phyloP scores from a whole-genome alignment of 495 filamentous ascomycete species.

The Podospora anserina region DNA sequence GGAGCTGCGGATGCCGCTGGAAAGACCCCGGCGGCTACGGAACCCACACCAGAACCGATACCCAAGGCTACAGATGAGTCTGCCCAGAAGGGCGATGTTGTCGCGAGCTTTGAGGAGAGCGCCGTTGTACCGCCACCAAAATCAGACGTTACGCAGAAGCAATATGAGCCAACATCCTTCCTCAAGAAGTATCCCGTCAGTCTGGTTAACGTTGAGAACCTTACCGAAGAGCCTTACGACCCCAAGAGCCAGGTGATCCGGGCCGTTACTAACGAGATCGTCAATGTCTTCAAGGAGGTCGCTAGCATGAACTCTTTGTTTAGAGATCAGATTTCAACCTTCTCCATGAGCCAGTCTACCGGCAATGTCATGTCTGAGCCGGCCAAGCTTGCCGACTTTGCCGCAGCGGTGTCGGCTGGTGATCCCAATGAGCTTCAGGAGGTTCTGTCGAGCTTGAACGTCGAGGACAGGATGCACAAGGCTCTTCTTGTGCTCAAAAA shows the following conservation, averaged over 20 bases:
- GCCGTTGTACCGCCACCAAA: conserved; percentile 44
- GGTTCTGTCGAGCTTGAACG: conserved; percentile 81
- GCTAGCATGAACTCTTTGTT: conserved; percentile 92
- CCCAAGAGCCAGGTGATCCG: conserved; percentile 81
- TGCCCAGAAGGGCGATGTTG: conserved; percentile 77
- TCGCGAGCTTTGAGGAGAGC: conserved; percentile 93
- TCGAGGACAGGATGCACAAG: conserved; percentile 87
- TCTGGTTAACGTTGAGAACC: conserved; percentile 90
- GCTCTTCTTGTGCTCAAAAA: conserved; percentile 91
- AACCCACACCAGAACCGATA: conserved; percentile 56
- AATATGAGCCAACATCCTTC: conserved; percentile 88
- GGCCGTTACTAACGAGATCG: conserved; percentile 93
- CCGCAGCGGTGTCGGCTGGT: conserved; percentile 87
- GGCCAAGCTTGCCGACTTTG: conserved; percentile 92
- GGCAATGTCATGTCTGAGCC: conserved; percentile 95
- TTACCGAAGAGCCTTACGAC: conserved; percentile 82
- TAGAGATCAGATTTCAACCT: conserved; percentile 94
- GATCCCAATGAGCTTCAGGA: conserved; percentile 91
- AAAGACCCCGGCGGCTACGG: conserved; percentile 39
- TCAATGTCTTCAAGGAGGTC: conserved; percentile 97
- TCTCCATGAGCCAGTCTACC: conserved; percentile 89
- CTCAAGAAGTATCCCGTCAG: conserved; percentile 85
- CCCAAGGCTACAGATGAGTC: conserved; percentile 44
- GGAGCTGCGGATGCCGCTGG: conserved; percentile 35
- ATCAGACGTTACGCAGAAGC: conserved; percentile 46